Evolutionary conservation across 2,329 filamentous ascomycete genomes (phyloP), one percentile per base, ranked within the genome.

Genomic region (Epichloe bromicola): DNA sequence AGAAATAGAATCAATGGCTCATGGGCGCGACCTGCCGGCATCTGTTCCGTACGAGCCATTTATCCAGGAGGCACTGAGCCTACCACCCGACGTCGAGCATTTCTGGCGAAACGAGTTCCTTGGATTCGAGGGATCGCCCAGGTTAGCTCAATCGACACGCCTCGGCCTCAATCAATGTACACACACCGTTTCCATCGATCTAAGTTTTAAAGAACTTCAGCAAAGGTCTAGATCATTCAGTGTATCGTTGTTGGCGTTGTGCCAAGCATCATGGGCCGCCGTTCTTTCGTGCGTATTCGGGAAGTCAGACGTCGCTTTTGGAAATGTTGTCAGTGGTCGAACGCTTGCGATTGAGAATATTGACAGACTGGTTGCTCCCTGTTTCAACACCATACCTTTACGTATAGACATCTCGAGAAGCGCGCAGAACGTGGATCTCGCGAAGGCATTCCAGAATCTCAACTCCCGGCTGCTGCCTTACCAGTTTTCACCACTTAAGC

Each of bases 371-470:
- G 78, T 94, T n/a, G 88, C 87, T 0, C 90, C 90, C 0, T 95
- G 88, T 63, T 95, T 96, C 72, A 96, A 95, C 61, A 95, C 90
- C 0, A 67, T 95, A 12, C 88, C 90, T 0, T 62, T 89, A 2
- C 78, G 88, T 26, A 67, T 80, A 15, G 67, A 79, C 34, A 54
- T 86, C 10, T 66, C 72, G 1, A 61, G 62, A 3, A 63, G 63
- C 2, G 69, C 64, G 1, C 74, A 73, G 15, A 81, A 82, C 51
- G 58, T 72, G 0, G 75, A 82, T 5, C 62, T 89, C 11, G 67
- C 85, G 26, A 77, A 75, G 51, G 63, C 68, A 2, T 72, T 88
- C 2, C 83, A 89, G 48, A 65, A 66, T 0, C 62, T 79, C 26
- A 89, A 86, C 59, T 68, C 78, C 0, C 72, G 82, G 1, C 66